Conservation (phyloP, 768 basidiomycete genomes). For the Rhodotorula diobovata region DNA sequence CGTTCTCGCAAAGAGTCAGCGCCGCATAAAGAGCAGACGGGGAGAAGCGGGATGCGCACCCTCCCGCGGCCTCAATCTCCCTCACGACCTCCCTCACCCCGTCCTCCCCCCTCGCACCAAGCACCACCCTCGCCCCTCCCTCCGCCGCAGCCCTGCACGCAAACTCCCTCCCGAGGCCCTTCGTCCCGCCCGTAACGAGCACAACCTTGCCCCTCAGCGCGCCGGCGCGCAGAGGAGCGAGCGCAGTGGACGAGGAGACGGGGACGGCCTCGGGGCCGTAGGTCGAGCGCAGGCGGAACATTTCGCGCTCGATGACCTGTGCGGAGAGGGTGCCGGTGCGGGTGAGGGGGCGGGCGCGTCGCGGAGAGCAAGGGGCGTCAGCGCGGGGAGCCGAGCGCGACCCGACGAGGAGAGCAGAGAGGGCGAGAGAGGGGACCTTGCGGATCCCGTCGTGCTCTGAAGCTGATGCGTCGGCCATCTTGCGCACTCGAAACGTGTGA, state of each 20-base stretch:
- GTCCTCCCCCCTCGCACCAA: neutral
- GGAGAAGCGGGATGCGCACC: neutral
- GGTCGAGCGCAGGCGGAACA: neutral
- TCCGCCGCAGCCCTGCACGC: neutral
- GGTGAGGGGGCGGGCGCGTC: neutral
- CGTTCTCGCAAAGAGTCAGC: neutral
- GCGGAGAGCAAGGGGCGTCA: no score
- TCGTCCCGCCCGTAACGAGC: neutral
- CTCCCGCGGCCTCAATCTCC: neutral
- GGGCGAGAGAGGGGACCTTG: neutral
- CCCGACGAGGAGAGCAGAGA: neutral
- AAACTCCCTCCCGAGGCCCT: neutral
- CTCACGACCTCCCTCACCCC: neutral
- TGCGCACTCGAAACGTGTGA: no score
- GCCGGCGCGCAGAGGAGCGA: neutral
- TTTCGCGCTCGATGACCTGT: slow-evolving; percentile 7
- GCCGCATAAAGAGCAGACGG: neutral
- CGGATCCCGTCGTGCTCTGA: neutral
- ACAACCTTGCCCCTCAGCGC: slow-evolving; percentile 2
- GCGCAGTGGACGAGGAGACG: neutral
- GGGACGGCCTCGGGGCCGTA: slow-evolving; percentile 3
- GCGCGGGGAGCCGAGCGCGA: no score
- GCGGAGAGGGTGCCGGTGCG: neutral
- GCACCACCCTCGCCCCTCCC: neutral
- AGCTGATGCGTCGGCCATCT: no score